Evolutionary conservation across 345 rosid species (phyloP).

Genomic region (Camelina laxa): DNA sequence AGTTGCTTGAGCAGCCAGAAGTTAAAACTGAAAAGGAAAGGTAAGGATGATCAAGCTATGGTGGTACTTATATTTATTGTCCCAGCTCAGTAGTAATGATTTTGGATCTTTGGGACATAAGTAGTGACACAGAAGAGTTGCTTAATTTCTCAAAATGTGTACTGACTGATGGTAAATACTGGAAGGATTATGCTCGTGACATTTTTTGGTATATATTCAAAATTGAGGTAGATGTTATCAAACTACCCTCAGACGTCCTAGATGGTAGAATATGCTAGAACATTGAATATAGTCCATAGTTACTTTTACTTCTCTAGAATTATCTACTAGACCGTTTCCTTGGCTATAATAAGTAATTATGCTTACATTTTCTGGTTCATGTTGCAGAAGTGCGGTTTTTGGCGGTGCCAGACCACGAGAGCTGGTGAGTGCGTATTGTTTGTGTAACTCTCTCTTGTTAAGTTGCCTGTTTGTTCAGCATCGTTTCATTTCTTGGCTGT

Average conservation of each 20-base stretch:
- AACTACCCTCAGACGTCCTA: conserved; percentile 24
- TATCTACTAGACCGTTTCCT: not conserved
- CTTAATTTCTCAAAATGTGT: conserved; percentile 3
- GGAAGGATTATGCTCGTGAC: conserved; percentile 22
- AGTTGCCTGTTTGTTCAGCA: conserved; percentile 17
- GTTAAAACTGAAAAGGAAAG: conserved; percentile 61
- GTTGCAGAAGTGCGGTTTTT: conserved; percentile 70
- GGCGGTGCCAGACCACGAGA: conserved; percentile 93
- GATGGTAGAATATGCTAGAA: conserved; percentile 19
- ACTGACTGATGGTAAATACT: conserved; percentile 3
- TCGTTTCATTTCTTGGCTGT: conserved; percentile 1
- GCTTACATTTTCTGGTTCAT: conserved; percentile 31
- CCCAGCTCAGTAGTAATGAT: conserved; percentile 16
- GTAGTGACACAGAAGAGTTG: conserved; percentile 12
- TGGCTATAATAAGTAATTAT: conserved; percentile 15
- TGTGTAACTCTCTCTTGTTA: conserved; percentile 4
- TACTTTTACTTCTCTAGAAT: conserved; percentile 8
- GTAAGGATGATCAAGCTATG: conserved; percentile 46
- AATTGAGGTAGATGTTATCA: conserved; percentile 14
- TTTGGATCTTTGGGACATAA: conserved; percentile 19
- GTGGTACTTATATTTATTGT: not conserved
- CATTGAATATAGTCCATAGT: conserved; percentile 18
- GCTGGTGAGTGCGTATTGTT: conserved; percentile 56
- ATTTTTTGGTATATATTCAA: conserved; percentile 11
- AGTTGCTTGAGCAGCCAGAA: conserved; percentile 56